Base-by-base conservation (phyloP, 1,139 yeast species). In the Zygoascus meyerae region DNA sequence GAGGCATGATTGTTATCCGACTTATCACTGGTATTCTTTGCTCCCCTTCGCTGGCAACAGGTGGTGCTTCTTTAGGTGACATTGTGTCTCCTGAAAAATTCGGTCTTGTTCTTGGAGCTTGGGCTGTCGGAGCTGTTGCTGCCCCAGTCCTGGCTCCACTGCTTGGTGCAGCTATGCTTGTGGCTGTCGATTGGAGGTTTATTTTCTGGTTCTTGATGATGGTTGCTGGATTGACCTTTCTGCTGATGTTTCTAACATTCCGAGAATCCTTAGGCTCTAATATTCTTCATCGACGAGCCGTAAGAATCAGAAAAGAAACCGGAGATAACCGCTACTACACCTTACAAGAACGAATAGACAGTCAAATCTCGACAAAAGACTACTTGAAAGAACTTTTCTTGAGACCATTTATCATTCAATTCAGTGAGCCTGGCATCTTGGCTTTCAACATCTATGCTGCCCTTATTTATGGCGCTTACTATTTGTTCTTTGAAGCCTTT, bases 61-160 rank as follows among this genome's bases (percentile, higher is more conserved):
- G 92, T 9, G 94, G 90, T 49, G 97, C 95, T 49, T 79, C 95
- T 2, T 76, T 87, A 51, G 75, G 83, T 49, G 97, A 89, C 65
- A 51, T 64, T 18, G 49, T 57, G 21, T 28, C 53, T 29, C 59
- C 57, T 2, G 47, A 47, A 10, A 42, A 52, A 9, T 31, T 53
- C 18, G n/a, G 48, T 52, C 1, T 34, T 59, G 21, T 45, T 52
- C 34, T 49, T 81, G 15, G 79, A 66, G 55, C 40, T 70, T 78
- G 71, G 82, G 79, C 75, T 62, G 72, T 56, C 48, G 78, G 66
- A 63, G 78, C 74, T 57, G 79, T 70, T 54, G 71, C 65, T 50
- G 89, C 87, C 36, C 86, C 86, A 0, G 75, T 75, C 16, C 55
- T 79, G 29, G 90, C 86, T 2, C 89, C 90, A 2, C 61, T 81